phyloP scores from a whole-genome alignment of 805 yeast genomes.

The Myxozyma udenii region DNA sequence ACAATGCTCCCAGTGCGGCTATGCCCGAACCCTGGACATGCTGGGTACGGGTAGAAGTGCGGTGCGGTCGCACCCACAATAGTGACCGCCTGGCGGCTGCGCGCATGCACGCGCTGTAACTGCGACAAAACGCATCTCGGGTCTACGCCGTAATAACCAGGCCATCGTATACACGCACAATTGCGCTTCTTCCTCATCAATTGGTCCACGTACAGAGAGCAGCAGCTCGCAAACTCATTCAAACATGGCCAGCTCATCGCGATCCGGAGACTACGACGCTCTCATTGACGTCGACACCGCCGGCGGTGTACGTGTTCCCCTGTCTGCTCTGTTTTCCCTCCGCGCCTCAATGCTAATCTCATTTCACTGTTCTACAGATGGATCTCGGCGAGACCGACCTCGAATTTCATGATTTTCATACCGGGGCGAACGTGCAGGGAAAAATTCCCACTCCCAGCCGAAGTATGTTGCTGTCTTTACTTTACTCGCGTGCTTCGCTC shows the following conservation, averaged over 20 bases:
- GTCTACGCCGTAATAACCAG: not conserved
- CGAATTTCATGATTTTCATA: conserved; percentile 31
- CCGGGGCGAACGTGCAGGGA: conserved; percentile 27
- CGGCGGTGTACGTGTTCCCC: conserved; percentile 14
- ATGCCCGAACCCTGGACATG: too few relatives aligned
- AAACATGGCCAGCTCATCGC: conserved; percentile 8
- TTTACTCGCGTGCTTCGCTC: not conserved
- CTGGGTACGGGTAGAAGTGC: too few relatives aligned
- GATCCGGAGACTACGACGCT: conserved; percentile 22
- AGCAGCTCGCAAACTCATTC: not conserved
- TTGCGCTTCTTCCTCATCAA: not conserved
- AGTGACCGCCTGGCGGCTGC: not conserved
- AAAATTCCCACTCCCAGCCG: conserved; percentile 23
- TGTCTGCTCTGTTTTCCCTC: not conserved
- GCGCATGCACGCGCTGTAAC: not conserved
- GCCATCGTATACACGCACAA: not conserved
- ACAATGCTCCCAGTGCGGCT: too few relatives aligned
- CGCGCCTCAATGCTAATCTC: not conserved
- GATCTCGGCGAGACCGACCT: conserved; percentile 31
- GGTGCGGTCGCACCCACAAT: not conserved
- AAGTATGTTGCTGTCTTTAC: conserved; percentile 1
- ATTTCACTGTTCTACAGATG: conserved; percentile 5
- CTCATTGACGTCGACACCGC: conserved; percentile 28
- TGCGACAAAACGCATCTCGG: not conserved
- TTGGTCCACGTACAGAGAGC: not conserved